Conservation (phyloP, 1,139 yeast genomes). For the Suhomyces choctaworum region DNA sequence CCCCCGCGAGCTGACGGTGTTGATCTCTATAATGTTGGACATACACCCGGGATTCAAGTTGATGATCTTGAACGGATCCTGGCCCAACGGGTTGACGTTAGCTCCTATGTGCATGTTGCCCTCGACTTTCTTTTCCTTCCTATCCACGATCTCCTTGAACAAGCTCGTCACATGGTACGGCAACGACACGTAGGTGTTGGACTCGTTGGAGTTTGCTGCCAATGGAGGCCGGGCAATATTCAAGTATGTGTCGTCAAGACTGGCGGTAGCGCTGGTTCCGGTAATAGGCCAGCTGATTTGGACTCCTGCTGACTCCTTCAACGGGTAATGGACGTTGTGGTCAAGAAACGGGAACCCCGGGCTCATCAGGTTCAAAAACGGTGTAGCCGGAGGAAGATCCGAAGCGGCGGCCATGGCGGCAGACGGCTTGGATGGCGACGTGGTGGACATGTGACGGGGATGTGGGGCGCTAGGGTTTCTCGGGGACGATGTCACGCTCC, state of each 20-base stretch:
- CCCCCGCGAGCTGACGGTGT: not conserved
- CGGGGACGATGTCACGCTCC: not conserved
- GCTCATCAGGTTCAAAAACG: constrained; percentile 40
- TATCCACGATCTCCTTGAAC: constrained; percentile 29
- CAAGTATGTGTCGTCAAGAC: constrained; percentile 31
- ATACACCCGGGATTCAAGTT: constrained; percentile 59
- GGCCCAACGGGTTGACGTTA: constrained; percentile 50
- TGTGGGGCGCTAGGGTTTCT: not conserved
- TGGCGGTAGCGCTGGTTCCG: constrained; percentile 23
- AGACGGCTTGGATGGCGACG: not conserved
- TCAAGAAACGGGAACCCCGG: constrained; percentile 40
- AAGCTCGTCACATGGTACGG: constrained; percentile 42
- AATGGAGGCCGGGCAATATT: constrained; percentile 44
- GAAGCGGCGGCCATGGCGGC: constrained; percentile 2
- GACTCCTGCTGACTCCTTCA: constrained; percentile 18
- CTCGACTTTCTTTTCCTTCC: constrained; percentile 39
- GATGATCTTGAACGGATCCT: constrained; percentile 54
- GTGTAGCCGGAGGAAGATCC: constrained; percentile 27
- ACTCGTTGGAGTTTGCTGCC: constrained; percentile 30
- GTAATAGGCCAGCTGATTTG: constrained; percentile 38
- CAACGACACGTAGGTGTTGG: constrained; percentile 45
- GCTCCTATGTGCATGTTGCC: constrained; percentile 58
- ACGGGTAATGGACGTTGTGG: constrained; percentile 35
- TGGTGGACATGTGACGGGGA: not conserved
- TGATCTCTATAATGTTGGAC: constrained; percentile 21